Evolutionary conservation across 2,329 filamentous ascomycete species (phyloP), one percentile per base, ranked within the genome.

Genomic region (Colletotrichum somersetense): DNA sequence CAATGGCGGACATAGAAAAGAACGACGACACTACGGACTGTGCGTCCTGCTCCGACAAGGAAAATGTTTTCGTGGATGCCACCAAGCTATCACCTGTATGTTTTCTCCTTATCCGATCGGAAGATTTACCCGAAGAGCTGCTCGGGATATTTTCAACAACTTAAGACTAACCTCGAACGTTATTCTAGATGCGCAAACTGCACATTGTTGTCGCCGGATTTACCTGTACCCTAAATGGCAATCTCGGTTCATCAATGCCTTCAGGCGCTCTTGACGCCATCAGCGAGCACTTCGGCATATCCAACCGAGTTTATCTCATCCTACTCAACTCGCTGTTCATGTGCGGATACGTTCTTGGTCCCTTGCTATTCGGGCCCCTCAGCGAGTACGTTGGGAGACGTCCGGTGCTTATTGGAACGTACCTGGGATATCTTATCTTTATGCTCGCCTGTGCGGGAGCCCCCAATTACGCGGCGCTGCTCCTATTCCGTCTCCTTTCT

Each of bases 391-490:
- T 81, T 26, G 80, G 80, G 8, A 77, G 80, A 1, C 77, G 79
- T 0, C 79, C 79, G 11, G 79, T 81, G 35, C 74, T 82, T 42
- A 75, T 79, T 59, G 76, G 77, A 16, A 81, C 80, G 5, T 81
- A 80, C 50, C 42, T 79, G 35, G 80, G 79, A 44, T 81, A 81
- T 56, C 62, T 80, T 6, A 46, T 79, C 55, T 81, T 81, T 67
- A 80, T 79, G 74, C 72, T 81, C 2, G 75, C 78, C 48, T 80
- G 77, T 55, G 83, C 84, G 16, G 84, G 80, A 1, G 79, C 84
- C 0, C 79, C 84, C 5, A 85, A 82, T 67, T 85, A 85, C 42
- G 69, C 79, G 42, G 83, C 80, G 0, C 76, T 87, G 12, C 80
- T 87, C 55, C 73, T 85, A 40, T 80, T 87, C 53, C 81, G 85